Percentiles rank a stretch among this genome's conserved stretches.
Evolutionary conservation across 805 yeast genomes (phyloP).

Genomic region (Lipomyces spencermartinsiae): DNA sequence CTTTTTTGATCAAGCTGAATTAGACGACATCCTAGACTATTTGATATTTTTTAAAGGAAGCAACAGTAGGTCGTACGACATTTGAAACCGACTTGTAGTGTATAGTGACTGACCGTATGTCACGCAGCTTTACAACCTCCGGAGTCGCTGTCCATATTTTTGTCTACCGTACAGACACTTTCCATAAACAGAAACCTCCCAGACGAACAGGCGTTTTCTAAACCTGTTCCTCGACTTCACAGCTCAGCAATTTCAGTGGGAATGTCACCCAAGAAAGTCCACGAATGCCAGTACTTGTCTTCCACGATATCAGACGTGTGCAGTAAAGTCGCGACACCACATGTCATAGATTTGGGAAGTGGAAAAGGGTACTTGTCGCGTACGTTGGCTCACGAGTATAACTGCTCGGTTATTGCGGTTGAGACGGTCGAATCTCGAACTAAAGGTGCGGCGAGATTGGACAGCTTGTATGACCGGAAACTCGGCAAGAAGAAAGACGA

Average conservation of each 20-base stretch:
- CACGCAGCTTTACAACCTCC: constrained; percentile 18
- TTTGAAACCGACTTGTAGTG: too few relatives aligned
- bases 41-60: constrained; percentile 17
- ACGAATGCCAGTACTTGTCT: constrained; percentile 38
- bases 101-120: background rate
- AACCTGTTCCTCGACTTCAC: constrained; percentile 9
- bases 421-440: constrained; percentile 33
- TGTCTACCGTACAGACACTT: constrained; percentile 17
- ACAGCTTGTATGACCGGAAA: constrained; percentile 22
- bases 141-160: constrained; percentile 22
- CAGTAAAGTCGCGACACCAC: constrained; percentile 11
- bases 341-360: constrained; percentile 41
- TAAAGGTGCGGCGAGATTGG: constrained; percentile 36
- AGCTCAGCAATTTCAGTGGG: constrained; percentile 33
- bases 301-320: constrained; percentile 25
- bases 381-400: constrained; percentile 33
- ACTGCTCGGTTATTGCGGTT: constrained; percentile 35
- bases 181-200: constrained; percentile 25
- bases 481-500: constrained; percentile 23
- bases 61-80: background rate
- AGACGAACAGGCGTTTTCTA: background rate
- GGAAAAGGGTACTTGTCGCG: constrained; percentile 41
- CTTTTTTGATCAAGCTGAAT: constrained; percentile 26
- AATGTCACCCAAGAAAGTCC: constrained; percentile 40
- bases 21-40: constrained; percentile 25